Evolutionary conservation across 2,329 filamentous ascomycete species (phyloP).

Genomic region (Periconia sp.): DNA sequence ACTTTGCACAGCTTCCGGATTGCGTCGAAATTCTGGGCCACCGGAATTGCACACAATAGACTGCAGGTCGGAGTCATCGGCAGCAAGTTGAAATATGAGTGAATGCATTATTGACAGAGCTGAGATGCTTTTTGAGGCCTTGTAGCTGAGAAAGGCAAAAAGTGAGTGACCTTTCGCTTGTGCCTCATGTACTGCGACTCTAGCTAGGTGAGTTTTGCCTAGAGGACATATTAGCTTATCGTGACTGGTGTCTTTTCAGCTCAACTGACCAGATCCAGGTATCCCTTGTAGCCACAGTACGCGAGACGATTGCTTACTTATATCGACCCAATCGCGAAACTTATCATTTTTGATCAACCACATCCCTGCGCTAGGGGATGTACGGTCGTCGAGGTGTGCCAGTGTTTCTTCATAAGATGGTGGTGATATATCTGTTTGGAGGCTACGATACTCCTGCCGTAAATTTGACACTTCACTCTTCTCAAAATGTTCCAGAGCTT

Average conservation of each 20-base stretch:
- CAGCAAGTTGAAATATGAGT: slow-evolving; percentile 24
- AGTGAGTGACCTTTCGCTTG: background rate
- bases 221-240: too few species aligned
- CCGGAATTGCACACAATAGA: slow-evolving; percentile 17
- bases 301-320: too few species aligned
- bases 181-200: background rate
- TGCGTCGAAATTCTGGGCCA: slow-evolving; percentile 13
- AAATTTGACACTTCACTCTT: slow-evolving; percentile 3
- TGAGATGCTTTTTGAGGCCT: slow-evolving; percentile 5
- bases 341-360: too few species aligned
- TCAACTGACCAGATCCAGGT: too few species aligned
- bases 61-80: slow-evolving; percentile 19
- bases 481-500: slow-evolving; percentile 10
- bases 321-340: too few species aligned
- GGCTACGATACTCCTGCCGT: slow-evolving; percentile 7
- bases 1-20: slow-evolving; percentile 1
- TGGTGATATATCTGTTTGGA: slow-evolving; percentile 6
- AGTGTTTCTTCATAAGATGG: slow-evolving; percentile 15
- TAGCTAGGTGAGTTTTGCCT: background rate
- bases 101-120: slow-evolving; percentile 15
- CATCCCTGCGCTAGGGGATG: too few species aligned
- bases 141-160: slow-evolving; percentile 19
- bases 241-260: too few species aligned
- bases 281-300: too few species aligned
- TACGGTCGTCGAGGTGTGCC: slow-evolving; percentile 7